Conservation (phyloP, 2,329 filamentous ascomycete genomes). For the Tolypocladium pustulatum region DNA sequence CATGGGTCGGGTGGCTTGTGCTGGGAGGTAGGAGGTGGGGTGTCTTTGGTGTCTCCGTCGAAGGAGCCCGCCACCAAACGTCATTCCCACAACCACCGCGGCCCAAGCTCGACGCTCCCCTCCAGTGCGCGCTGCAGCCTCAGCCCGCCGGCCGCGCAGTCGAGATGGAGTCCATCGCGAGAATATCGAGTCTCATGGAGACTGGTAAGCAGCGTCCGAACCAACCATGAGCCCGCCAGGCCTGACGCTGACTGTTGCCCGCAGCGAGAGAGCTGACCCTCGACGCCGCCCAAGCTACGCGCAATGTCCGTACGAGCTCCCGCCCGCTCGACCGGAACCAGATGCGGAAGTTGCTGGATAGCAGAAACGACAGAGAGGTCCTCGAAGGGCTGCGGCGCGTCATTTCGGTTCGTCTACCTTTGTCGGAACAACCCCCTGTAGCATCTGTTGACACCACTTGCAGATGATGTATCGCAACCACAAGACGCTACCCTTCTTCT, state of each 20-base stretch:
- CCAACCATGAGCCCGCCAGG: conserved; percentile 4
- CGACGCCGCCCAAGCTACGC: conserved; percentile 86
- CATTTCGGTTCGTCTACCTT: conserved; percentile 56
- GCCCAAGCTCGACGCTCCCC: neutral
- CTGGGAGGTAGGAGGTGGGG: neutral
- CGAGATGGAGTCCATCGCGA: conserved; percentile 88
- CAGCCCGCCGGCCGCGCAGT: neutral
- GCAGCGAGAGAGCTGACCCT: conserved; percentile 92
- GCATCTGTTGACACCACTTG: neutral
- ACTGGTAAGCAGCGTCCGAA: conserved; percentile 52
- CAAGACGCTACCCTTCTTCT: conserved; percentile 86
- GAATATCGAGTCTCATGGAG: conserved; percentile 89
- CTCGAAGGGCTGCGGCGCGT: conserved; percentile 84
- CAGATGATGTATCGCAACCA: conserved; percentile 94
- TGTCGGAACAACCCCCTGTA: neutral
- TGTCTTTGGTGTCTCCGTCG: neutral
- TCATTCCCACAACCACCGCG: neutral
- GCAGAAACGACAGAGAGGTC: conserved; percentile 83
- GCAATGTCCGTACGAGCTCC: conserved; percentile 50
- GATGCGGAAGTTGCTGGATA: conserved; percentile 91
- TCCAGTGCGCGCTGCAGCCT: neutral
- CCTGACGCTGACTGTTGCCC: conserved; percentile 6
- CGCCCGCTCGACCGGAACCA: conserved; percentile 66
- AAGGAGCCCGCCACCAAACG: neutral
- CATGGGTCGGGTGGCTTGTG: neutral